Base-by-base conservation (phyloP, 108 stramenopile species). In the Asterionellopsis glacialis region DNA sequence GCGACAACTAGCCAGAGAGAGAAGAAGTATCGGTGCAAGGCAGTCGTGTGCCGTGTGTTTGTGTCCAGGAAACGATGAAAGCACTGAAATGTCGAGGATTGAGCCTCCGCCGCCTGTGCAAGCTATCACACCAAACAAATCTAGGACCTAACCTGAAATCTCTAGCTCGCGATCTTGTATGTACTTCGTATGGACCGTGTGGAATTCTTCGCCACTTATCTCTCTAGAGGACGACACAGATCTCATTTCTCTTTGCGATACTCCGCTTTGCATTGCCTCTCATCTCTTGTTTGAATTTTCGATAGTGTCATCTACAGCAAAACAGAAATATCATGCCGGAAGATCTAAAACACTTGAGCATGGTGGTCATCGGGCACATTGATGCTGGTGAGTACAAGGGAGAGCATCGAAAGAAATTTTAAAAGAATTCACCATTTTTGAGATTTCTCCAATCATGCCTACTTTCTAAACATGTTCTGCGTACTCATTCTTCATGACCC, bases 301-400 rank as follows among this genome's bases (percentile, higher is more conserved):
- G 21, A 9, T 7, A 48, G 21, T 21, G 47, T 19, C 6, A 48
- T 7, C 19, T 1, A 16, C 19, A 48, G 9, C 5, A 48, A 21
- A 48, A 4, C 21, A 3, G 1, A 22, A 1, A 42, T 67, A 73
- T 40, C 53, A 78, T 73, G 65, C 54, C 44, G n/a, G 75, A 70
- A 39, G 84, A 84, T 56, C 86, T 86, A 54, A 16, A 48, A 16
- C 82, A 79, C 65, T 69, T 94, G 59, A 82, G 74, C 26, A 66
- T 94, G n/a, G 91, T 88, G 27, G 76, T 82, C 50, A 77, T 78
- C 24, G 81, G 81, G 7, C 76, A 82, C 56, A 77, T 78, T 54
- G 74, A 82, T 69, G 68, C 77, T 21, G 81, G 81, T 74, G 59
- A 56, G 75, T 78, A 19, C 14, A 48, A 21, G 5, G 21, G 16